Evolutionary conservation across 192 early-diverging fungal genomes (phyloP), one percentile per base, ranked within the genome.

Genomic region (Coemansia sp.): DNA sequence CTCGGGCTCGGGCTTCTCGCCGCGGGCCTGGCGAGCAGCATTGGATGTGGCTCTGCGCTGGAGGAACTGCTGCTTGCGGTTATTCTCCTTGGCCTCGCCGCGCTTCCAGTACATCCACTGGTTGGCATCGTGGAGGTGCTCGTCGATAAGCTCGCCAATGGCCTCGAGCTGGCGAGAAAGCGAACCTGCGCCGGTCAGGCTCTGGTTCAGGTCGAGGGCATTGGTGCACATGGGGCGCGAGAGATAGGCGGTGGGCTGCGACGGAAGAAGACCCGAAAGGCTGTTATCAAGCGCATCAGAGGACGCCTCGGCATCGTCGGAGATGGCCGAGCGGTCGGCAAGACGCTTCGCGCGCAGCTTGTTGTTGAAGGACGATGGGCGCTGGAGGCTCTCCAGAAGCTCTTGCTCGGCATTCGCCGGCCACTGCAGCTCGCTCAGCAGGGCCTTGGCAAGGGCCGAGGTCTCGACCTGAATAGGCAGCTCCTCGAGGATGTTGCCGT

Each of bases 101-200:
- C 94, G 88, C 80, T 97, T 91, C 97, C 97, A 98, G 75, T 91
- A 91, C 65, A 91, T 88, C 85, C 93, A 95, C 68, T 92, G 88
- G 85, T 88, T 89, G 62, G 93, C 90, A 67, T 95, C 90, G 76
- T 93, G 92, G 50, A 88, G 88, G 56, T 95, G 88, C 25, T 91
- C 92, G 58, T 99, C 97, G 25, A 95, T 86, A 71, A 91, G 91
- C 71, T 96, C 95, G 45, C 92, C 81, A 72, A 89, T 91, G 16
- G 87, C 81, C 75, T 95, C 94, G 45, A 91, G 73, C 62, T 74
- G 78, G 13, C 72, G 71, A 47, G 32, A 19, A 28, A 81, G 65
- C 30, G 68, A 64, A 34, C 58, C 61, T 2, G 72, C 55, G 5
- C 67, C 72, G 14, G 35, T 55, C 30, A 68, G 61, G 1, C 62